Base-by-base conservation (phyloP, 345 rosid species). In the Kernera saxatilis region DNA sequence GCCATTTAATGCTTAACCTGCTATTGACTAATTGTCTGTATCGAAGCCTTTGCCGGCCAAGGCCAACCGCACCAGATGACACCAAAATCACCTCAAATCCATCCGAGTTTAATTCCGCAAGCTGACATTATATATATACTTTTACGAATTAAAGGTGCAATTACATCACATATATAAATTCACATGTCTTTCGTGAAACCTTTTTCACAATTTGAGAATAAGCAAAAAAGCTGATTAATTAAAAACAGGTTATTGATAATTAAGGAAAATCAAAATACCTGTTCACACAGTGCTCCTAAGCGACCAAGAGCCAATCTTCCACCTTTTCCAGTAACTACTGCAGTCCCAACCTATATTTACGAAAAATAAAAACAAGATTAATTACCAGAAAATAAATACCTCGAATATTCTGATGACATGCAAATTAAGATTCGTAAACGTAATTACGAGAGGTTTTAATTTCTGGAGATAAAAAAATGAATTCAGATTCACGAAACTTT, bases 301-400 rank as follows among this genome's bases (percentile, higher is more conserved):
- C 96, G 93, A 37, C 99, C 99, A 29, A 91, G 93, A 35, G 96
- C 98, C 69, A 94, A 74, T 79, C 99, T 84, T 58, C 97, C 98
- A 85, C 93, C 98, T 57, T 69, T 64, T 74, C 99, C 84, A 23
- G 99, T 95, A 26, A 92, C 99, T 45, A 95, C 97, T 21, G 99
- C 99, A 4, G 99, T 95, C 71, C 99, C 99, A 56, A 95, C 99
- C 99, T 94, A 57, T 9, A 56, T 32, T 45, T 25, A 58, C 8
- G 43, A 50, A 32, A 35, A 10, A 23, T 27, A 10, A 40, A 52
- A 56, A 68, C n/a, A 55, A 12, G 4, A 67, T 53, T 63, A 76
- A 50, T 46, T 27, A 44, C 8, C 64, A 44, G 17, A 35, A 29
- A 53, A 18, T 0, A 59, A 57, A 43, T 14, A 22, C 49, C 41